Evolutionary conservation across 164 flowering plant genomes (phyloP), one percentile per base, ranked within the genome.

Genomic region (Liriodendron chinense): DNA sequence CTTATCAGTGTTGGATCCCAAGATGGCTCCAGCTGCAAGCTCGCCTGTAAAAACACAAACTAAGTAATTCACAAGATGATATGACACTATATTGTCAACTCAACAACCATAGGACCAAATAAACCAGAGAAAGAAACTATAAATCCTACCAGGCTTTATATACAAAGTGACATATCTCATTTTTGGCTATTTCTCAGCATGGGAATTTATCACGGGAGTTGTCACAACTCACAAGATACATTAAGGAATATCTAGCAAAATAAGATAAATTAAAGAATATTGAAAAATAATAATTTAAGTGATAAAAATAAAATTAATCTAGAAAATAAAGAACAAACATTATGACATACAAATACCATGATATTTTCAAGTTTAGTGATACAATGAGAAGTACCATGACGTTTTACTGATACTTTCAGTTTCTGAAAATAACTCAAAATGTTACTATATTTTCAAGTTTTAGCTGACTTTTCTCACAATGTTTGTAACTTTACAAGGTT

Each of bases 11-110:
- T 68, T 14, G 48, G 78, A 74, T 48, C 68, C 73, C 73, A 72
- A 28, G 43, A 23, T 69, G 57, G 77, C 63, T 78, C 50, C 76
- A 72, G 64, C 87, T 87, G 83, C 83, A 84, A 69, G 24, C 79
- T 76, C 71, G 69, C 64, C 72, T 73, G 80, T 63, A 75, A 8
- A 59, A 70, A 71, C 48, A 62, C 23, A 74, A 25, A 77, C 74
- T 12, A 9, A 3, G 0, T 16, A 0, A 12, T 53, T 53, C 18
- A 53, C 59, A 53, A 53, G 59, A 34, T 34, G 43, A 34, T 34
- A 34, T 34, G 43, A 4, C 43, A 34, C 43, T 34, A 4, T 16
- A 16, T 53, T 53, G 59, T 53, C 13, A 53, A 53, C 18, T 12
- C 20, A 53, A 53, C 12, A 16, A 53, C 20, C 13, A 53, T 53